Evolutionary conservation across 768 basidiomycete genomes (phyloP).

Genomic region (Lentinula sp.): DNA sequence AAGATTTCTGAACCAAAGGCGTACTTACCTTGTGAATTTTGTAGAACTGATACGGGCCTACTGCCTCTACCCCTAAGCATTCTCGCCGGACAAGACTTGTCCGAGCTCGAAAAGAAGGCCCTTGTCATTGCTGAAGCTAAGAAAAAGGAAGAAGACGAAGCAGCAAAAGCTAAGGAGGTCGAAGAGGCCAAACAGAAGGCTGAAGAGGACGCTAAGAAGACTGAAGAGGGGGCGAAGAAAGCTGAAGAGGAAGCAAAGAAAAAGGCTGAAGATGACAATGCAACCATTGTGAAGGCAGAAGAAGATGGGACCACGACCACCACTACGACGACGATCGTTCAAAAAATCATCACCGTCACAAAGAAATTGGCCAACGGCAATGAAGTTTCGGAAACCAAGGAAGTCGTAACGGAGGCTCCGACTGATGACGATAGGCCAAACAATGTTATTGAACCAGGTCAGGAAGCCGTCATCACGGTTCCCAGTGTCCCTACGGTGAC

Average conservation of each 20-base stretch:
- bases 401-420: neutral
- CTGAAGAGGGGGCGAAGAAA: neutral
- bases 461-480: neutral
- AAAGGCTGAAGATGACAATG: neutral
- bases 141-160: slow-evolving; percentile 9
- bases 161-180: neutral
- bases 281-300: neutral
- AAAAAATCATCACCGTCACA: neutral
- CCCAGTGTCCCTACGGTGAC: neutral
- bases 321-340: neutral
- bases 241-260: neutral
- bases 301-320: neutral
- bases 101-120: slow-evolving; percentile 12
- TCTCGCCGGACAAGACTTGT: slow-evolving; percentile 12
- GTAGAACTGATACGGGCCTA: slow-evolving; percentile 4
- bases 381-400: neutral
- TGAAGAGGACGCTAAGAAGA: neutral
- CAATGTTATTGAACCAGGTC: neutral
- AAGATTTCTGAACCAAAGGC: neutral
- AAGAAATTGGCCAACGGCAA: neutral
- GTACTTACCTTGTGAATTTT: neutral
- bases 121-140: slow-evolving; percentile 5
- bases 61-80: slow-evolving; percentile 11
- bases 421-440: too few species aligned
- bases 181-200: slow-evolving; percentile 6